phyloP scores from a whole-genome alignment of 352 stramenopile species.

The Globisporangium irregulare region DNA sequence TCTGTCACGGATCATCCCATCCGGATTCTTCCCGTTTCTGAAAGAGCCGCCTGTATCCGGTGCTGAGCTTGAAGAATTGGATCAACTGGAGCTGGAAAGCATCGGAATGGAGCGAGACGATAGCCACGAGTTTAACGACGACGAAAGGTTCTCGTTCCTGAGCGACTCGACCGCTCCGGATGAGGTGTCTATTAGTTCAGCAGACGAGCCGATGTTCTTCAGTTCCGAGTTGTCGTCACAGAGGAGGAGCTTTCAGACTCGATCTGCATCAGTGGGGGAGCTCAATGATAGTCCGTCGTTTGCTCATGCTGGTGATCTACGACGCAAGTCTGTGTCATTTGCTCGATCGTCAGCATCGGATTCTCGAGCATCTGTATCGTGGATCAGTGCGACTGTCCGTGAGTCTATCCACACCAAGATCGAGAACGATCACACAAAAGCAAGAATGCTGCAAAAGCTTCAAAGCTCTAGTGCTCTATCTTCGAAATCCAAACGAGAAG shows the following conservation, averaged over 20 bases:
- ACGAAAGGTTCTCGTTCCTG: constrained; percentile 33
- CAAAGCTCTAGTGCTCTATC: constrained; percentile 39
- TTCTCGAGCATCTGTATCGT: constrained; percentile 27
- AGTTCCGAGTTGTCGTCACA: constrained; percentile 4
- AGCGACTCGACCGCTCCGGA: constrained; percentile 27
- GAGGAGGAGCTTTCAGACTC: constrained; percentile 9
- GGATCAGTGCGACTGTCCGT: constrained; percentile 30
- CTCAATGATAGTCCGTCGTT: constrained; percentile 10
- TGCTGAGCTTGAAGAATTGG: constrained; percentile 81
- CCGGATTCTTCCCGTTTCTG: constrained; percentile 86
- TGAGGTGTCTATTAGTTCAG: neutral
- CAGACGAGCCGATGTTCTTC: constrained; percentile 11
- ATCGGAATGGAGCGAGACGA: constrained; percentile 45
- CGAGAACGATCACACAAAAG: constrained; percentile 59
- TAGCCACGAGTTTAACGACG: constrained; percentile 27
- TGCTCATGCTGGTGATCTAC: neutral
- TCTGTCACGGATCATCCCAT: constrained; percentile 87
- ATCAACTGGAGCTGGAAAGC: constrained; percentile 76
- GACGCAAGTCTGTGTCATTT: constrained; percentile 31
- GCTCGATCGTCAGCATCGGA: constrained; percentile 34
- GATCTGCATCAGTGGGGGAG: constrained; percentile 12
- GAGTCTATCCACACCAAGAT: constrained; percentile 52
- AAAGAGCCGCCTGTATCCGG: constrained; percentile 80
- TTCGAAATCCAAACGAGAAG: constrained; percentile 15
- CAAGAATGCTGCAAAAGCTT: constrained; percentile 60